phyloP scores from a whole-genome alignment of 306 rosid genomes.

The Trifolium dubium region DNA sequence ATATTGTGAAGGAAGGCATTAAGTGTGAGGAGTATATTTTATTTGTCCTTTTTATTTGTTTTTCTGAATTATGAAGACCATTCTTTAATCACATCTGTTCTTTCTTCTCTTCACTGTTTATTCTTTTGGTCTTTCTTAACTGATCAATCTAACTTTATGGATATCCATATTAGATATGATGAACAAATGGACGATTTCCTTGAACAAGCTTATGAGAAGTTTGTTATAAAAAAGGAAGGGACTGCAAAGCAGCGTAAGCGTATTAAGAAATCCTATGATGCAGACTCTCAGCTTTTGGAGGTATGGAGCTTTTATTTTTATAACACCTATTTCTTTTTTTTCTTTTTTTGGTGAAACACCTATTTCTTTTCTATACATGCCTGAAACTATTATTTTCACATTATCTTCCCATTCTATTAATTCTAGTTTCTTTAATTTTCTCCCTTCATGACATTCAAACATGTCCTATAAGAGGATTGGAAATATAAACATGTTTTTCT shows the following conservation, averaged over 20 bases:
- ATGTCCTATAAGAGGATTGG: not conserved
- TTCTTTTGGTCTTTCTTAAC: constrained; percentile 1
- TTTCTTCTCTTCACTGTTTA: not conserved
- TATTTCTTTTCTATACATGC: not conserved
- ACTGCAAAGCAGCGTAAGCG: constrained; percentile 85
- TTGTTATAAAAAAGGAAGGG: constrained; percentile 78
- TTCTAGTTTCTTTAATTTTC: not conserved
- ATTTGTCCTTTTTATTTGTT: constrained; percentile 9
- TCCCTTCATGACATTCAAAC: not conserved
- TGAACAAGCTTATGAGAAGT: constrained; percentile 81
- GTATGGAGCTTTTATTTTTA: constrained; percentile 43
- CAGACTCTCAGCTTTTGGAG: constrained; percentile 66
- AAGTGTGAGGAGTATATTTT: not conserved
- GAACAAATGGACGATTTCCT: constrained; percentile 77
- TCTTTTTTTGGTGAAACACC: too few species aligned
- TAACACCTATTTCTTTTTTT: not conserved
- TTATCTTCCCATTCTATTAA: not conserved
- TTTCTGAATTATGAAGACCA: not conserved
- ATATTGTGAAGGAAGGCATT: not conserved
- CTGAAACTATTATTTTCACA: not conserved
- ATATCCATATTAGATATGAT: constrained; percentile 63
- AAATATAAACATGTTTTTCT: not conserved
- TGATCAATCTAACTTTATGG: not conserved
- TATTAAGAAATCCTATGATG: constrained; percentile 57
- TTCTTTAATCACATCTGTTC: not conserved